phyloP scores from a whole-genome alignment of 768 basidiomycete species.

The Lentinula sp. region DNA sequence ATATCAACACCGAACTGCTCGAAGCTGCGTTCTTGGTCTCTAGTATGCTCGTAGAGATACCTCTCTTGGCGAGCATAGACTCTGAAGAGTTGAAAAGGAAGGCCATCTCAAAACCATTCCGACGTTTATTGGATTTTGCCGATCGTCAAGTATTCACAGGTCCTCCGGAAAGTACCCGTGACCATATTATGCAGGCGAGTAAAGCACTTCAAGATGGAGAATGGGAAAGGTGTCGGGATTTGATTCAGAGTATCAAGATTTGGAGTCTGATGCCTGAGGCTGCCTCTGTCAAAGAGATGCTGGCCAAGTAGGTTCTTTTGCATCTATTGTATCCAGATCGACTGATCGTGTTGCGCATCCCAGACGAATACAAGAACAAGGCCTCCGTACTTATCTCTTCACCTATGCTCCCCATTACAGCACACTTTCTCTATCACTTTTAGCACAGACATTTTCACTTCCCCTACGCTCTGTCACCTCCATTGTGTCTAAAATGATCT shows the following conservation, averaged over 20 bases:
- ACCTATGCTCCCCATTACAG: conserved; percentile 95
- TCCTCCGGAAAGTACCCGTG: conserved; percentile 96
- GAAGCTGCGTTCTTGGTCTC: conserved; percentile 98
- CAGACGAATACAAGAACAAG: conserved; percentile 98
- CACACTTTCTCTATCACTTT: conserved; percentile 80
- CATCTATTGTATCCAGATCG: not conserved
- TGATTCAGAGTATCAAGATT: conserved; percentile 94
- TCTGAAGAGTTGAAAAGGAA: conserved; percentile 92
- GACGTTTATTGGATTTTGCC: conserved; percentile 90
- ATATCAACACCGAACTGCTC: conserved; percentile 96
- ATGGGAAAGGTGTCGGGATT: conserved; percentile 92
- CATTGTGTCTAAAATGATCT: conserved; percentile 97
- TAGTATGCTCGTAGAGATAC: conserved; percentile 98
- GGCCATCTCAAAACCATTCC: conserved; percentile 94
- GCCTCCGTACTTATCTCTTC: conserved; percentile 93
- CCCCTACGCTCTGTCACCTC: conserved; percentile 79
- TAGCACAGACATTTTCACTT: conserved; percentile 85
- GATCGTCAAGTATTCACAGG: conserved; percentile 98
- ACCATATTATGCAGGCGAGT: conserved; percentile 99
- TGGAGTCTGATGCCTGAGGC: conserved; percentile 96
- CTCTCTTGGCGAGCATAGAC: conserved; percentile 88
- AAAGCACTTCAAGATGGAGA: conserved; percentile 95
- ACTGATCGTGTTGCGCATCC: conserved; percentile 6
- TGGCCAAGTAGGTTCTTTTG: conserved; percentile 63
- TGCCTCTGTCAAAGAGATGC: conserved; percentile 85